These are phyloP conservation scores for Chimonanthus salicifolius DNA, from an alignment of 164 flowering plant genomes.

Conservation along the genomic window DNA sequence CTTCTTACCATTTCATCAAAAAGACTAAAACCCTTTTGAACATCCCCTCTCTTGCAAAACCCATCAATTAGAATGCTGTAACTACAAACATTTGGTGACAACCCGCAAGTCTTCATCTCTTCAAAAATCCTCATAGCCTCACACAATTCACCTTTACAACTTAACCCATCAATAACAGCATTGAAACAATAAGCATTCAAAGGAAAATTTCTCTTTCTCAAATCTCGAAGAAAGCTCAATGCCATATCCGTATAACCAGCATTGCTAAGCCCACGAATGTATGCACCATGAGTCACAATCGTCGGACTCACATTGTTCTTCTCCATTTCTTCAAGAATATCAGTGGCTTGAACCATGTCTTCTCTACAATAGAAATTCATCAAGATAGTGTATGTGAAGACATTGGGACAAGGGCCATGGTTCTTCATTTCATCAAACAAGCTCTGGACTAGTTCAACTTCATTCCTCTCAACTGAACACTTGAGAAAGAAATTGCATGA, in stretches of 20 bases:
- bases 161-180: slow-evolving; percentile 49
- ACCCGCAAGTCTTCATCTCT: slow-evolving; percentile 44
- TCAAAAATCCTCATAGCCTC: slow-evolving; percentile 40
- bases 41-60: slow-evolving; percentile 45
- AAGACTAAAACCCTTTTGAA: slow-evolving; percentile 27
- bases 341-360: slow-evolving; percentile 30
- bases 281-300: slow-evolving; percentile 20
- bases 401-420: slow-evolving; percentile 50
- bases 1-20: slow-evolving; percentile 38
- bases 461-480: slow-evolving; percentile 33
- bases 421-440: slow-evolving; percentile 49
- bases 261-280: slow-evolving; percentile 13
- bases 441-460: slow-evolving; percentile 15
- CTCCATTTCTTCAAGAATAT: slow-evolving; percentile 41
- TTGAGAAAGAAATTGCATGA: slow-evolving; percentile 63
- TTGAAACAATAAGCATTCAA: slow-evolving; percentile 44
- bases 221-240: slow-evolving; percentile 18
- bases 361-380: slow-evolving; percentile 40
- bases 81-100: slow-evolving; percentile 49
- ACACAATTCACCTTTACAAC: slow-evolving; percentile 30
- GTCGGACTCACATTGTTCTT: slow-evolving; percentile 31
- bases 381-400: slow-evolving; percentile 51
- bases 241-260: slow-evolving; percentile 40
- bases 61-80: slow-evolving; percentile 55
- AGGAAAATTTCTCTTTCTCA: slow-evolving; percentile 22